Base-by-base conservation (phyloP, 2,329 filamentous ascomycete genomes). In the Xylariaceae sp. region DNA sequence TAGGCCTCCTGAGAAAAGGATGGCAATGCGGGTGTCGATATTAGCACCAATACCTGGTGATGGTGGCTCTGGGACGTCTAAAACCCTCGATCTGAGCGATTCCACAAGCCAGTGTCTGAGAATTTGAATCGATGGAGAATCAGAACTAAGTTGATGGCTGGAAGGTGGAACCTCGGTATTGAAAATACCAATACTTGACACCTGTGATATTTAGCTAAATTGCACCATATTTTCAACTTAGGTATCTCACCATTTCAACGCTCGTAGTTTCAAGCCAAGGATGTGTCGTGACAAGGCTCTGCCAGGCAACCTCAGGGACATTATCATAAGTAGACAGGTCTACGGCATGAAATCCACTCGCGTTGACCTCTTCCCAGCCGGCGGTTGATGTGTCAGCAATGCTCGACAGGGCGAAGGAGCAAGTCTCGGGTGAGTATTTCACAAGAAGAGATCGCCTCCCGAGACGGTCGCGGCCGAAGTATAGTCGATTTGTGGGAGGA, bases 1-100 rank as follows among this genome's bases (percentile, higher is more conserved):
- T 6, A 99, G 79, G 0, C 94, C 94, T 2, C 94, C 94, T 0
- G 94, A 99, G 69, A 97, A 99, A 0, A 99, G 75, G 1, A 99
- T 77, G 0, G 90, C 91, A 13, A 96, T 70, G 49, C 79, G 80
- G 16, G 80, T 75, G 57, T 78, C 73, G 10, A 57, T 34, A n/a
- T 60, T 61, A 7, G 58, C 45, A 19, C 51, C 51, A 6, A 63
- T 68, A 40, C 55, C 61, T 11, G 78, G 81, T 1, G 82, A 83
- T 11, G 78, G 81, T 1, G 82, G 83, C 42, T 75, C 64, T 0
- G 88, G 88, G 6, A 95, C 81, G 40, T 83, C 76, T 9, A 83
- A 69, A 14, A 91, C 76, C 40, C 90, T 83, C 7, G 85, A 66
- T 50, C 75, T 75, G 6, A 95, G 70, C 5, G 89, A 89, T 47